Evolutionary conservation across 1,284 basidiomycete genomes (phyloP).

Genomic region (Rhodotorula sp.): DNA sequence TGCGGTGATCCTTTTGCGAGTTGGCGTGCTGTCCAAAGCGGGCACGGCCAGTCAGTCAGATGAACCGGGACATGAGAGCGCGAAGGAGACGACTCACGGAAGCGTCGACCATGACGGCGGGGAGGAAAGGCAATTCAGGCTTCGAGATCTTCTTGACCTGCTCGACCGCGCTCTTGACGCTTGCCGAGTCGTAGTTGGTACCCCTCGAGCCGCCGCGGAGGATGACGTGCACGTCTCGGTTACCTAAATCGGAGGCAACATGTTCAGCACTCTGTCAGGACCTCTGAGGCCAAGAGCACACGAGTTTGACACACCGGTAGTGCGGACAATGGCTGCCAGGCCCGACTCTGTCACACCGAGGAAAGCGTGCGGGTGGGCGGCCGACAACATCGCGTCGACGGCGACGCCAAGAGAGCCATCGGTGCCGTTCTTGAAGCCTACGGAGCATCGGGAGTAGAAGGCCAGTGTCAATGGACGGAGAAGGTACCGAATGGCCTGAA

Average conservation of each 20-base stretch:
- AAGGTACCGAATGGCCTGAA: background rate
- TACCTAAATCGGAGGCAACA: slow-evolving; percentile 24
- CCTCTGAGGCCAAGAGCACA: background rate
- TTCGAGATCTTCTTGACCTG: slow-evolving; percentile 65
- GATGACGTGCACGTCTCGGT: slow-evolving; percentile 84
- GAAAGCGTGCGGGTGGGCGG: slow-evolving; percentile 90
- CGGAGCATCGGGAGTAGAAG: too few relatives aligned
- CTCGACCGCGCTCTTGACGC: slow-evolving; percentile 68
- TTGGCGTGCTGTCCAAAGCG: slow-evolving; percentile 62
- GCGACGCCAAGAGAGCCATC: slow-evolving; percentile 80
- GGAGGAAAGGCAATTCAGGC: slow-evolving; percentile 29
- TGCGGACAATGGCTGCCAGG: slow-evolving; percentile 92
- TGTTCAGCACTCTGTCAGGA: background rate
- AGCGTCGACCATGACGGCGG: slow-evolving; percentile 43
- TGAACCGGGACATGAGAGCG: too few relatives aligned
- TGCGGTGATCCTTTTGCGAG: slow-evolving; percentile 86
- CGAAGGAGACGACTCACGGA: slow-evolving; percentile 16
- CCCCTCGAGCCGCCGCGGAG: slow-evolving; percentile 84
- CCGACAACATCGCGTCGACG: slow-evolving; percentile 93
- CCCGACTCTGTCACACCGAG: slow-evolving; percentile 95
- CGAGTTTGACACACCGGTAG: slow-evolving; percentile 67
- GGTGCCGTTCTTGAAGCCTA: slow-evolving; percentile 98
- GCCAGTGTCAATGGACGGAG: too few relatives aligned
- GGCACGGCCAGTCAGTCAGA: too few relatives aligned
- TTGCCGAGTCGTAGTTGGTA: slow-evolving; percentile 75